Evolutionary conservation across 306 rosid genomes (phyloP), one percentile per base, ranked within the genome.

Genomic region (Fagus sylvatica): DNA sequence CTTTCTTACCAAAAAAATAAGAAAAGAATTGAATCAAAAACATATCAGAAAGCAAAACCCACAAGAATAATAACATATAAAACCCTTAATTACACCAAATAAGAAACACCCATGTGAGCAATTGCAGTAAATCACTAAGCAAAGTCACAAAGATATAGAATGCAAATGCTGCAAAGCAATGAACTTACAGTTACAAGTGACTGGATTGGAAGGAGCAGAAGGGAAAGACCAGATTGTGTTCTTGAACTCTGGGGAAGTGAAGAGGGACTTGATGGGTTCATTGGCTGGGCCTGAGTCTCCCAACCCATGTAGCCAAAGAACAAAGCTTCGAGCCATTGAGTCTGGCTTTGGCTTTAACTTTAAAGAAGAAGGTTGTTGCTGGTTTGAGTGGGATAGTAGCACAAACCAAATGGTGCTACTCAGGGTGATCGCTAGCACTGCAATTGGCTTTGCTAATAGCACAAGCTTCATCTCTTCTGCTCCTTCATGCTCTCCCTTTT

Each of bases 211-310:
- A 57, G 98, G 98, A 43, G 97, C 97, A 54, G 95, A 88, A 72
- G 98, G 98, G 79, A 95, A 94, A 59, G 88, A 82, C 98, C 98
- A 95, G 56, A 74, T 79, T 43, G 98, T 77, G 88, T 69, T 80
- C 65, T 66, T 71, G 72, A 95, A 92, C 81, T 83, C 66, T 32
- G 95, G 87, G 51, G 98, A 92, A 74, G 92, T 84, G 96, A 95
- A 95, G 33, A 90, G 74, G 41, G 82, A 78, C 81, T 81, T 92
- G 78, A 94, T 90, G 80, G 97, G 95, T 82, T 94, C 93, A 77
- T 94, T 94, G 71, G 97, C 91, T 6, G 97, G 95, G 75, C 97
- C 98, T 1, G 97, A 94, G 78, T 94, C 97, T 19, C 97, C 97
- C 37, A 88, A 57, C 53, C 95, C 97, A 72, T 94, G 98, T 69